These are phyloP conservation scores for Streptanthus diversifolius DNA, from an alignment of 345 rosid species.

Conservation along the genomic window DNA sequence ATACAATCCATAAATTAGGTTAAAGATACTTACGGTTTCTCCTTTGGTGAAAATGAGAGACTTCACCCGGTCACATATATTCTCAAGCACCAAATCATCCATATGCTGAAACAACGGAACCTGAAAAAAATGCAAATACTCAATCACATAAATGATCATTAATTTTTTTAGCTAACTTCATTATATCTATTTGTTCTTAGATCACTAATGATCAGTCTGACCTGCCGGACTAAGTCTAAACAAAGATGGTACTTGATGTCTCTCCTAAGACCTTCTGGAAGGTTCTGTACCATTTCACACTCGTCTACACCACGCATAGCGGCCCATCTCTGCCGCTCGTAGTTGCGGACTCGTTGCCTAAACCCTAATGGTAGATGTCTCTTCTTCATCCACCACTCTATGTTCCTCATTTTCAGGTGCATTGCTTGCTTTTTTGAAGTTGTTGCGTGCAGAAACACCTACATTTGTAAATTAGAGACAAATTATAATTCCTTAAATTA, in stretches of 20 bases:
- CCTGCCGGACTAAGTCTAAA: constrained; percentile 90
- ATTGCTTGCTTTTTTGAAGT: constrained; percentile 96
- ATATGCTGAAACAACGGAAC: constrained; percentile 92
- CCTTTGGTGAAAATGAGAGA: constrained; percentile 93
- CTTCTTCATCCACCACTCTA: constrained; percentile 99
- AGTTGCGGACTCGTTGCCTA: constrained; percentile 85
- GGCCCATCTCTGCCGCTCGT: constrained; percentile 93
- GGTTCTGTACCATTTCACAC: constrained; percentile 76
- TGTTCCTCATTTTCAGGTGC: constrained; percentile 95
- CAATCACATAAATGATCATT: background rate
- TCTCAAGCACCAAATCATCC: constrained; percentile 93
- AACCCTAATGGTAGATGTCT: constrained; percentile 74
- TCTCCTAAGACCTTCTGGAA: constrained; percentile 89
- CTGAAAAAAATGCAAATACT: constrained; percentile 36
- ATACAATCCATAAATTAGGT: background rate
- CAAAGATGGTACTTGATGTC: constrained; percentile 97
- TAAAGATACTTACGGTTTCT: constrained; percentile 62
- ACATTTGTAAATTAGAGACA: background rate
- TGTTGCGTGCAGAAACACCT: constrained; percentile 89
- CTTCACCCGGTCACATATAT: constrained; percentile 90
- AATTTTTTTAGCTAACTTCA: background rate
- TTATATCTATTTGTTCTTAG: background rate
- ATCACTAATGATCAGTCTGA: background rate
- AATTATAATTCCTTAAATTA: background rate
- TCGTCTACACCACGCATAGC: constrained; percentile 98